A percentile compares a stretch with the other conserved stretches of the same genome.
Conservation (phyloP, 192 early-diverging fungal species). For the Coemansia sp. region DNA sequence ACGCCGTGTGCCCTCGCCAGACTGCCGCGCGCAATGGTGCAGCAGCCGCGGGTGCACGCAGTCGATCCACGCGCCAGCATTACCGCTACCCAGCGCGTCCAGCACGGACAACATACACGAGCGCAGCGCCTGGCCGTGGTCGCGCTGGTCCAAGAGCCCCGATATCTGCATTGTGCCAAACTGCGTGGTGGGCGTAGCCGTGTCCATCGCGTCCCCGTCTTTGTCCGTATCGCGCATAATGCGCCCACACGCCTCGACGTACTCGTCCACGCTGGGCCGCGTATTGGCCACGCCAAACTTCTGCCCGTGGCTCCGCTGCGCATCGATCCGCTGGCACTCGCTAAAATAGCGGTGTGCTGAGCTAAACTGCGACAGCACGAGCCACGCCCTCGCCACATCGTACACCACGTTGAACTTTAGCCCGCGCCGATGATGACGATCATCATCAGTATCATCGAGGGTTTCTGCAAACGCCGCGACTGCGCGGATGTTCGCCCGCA, state of each 20-base stretch:
- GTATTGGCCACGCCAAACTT: conserved; percentile 12
- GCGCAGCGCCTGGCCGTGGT: conserved; percentile 11
- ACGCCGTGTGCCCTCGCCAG: neutral
- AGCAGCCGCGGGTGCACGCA: conserved; percentile 22
- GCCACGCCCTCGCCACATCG: conserved; percentile 26
- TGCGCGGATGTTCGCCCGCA: conserved; percentile 8
- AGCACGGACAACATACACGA: conserved; percentile 8
- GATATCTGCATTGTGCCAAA: conserved; percentile 19
- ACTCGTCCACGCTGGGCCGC: conserved; percentile 33
- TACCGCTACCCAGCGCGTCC: neutral
- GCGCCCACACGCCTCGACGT: conserved; percentile 15
- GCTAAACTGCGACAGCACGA: conserved; percentile 18
- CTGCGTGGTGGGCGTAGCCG: conserved; percentile 16
- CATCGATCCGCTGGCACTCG: conserved; percentile 25
- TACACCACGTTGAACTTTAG: conserved; percentile 15
- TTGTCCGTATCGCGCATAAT: conserved; percentile 1
- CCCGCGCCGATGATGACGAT: too few species aligned
- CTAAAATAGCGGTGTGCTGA: conserved; percentile 17
- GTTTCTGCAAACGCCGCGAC: conserved; percentile 5
- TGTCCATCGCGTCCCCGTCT: neutral
- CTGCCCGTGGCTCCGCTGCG: conserved; percentile 3
- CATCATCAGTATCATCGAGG: neutral
- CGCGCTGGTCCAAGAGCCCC: conserved; percentile 5
- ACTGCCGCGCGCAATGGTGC: conserved; percentile 5
- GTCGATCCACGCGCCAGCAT: conserved; percentile 8